Conservation (phyloP, 148 eudicot genomes). For the Vaccinium vitisidaea region DNA sequence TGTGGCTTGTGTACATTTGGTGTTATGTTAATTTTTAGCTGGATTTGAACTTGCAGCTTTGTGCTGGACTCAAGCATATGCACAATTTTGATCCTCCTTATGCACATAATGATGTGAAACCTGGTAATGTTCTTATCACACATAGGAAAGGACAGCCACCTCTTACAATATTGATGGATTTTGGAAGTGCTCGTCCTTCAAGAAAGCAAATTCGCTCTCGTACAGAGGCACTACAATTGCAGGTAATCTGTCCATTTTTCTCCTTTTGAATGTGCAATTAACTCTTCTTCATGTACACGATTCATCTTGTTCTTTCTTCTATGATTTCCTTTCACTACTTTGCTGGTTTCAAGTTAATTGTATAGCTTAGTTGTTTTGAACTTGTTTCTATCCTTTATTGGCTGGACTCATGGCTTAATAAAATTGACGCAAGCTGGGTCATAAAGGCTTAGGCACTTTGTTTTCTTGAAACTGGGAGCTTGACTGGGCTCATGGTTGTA, state of each 20-base stretch:
- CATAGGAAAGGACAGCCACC: conserved; percentile 80
- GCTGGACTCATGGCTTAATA: neutral
- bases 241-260: conserved; percentile 41
- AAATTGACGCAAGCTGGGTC: neutral
- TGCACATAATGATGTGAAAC: conserved; percentile 98
- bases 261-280: neutral
- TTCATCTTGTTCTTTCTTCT: neutral
- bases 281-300: neutral
- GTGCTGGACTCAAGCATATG: conserved; percentile 96
- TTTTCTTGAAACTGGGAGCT: conserved; percentile 5
- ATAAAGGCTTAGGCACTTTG: neutral
- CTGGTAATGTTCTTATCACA: conserved; percentile 86
- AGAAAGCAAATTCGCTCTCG: conserved; percentile 83
- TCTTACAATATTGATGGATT: conserved; percentile 84
- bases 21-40: conserved; percentile 8
- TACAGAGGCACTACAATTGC: conserved; percentile 82
- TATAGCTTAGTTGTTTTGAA: neutral
- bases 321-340: neutral
- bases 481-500: neutral
- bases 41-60: conserved; percentile 55
- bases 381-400: neutral
- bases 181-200: conserved; percentile 95
- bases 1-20: conserved; percentile 3
- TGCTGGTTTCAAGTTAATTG: neutral
- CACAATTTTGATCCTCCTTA: conserved; percentile 84